Evolutionary conservation across 306 rosid species (phyloP), one percentile per base, ranked within the genome.

Genomic region (Quercus gilva): DNA sequence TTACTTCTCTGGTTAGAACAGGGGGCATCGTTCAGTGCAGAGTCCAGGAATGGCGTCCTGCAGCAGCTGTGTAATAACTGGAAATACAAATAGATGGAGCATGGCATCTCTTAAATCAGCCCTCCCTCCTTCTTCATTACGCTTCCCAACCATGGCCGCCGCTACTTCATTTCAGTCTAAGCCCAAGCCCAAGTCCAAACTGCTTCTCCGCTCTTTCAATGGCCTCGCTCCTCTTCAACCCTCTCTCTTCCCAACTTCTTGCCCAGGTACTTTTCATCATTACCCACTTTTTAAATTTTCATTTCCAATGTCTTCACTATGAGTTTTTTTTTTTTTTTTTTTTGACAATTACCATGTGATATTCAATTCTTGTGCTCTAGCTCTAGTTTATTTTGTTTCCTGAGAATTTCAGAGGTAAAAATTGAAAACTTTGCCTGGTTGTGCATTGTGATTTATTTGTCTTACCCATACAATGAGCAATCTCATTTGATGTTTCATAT

Each of bases 101-200:
- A 84, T 91, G 91, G 78, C 87, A 7, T 85, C 98, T 2, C 86
- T 95, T 33, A 90, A 85, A 12, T 87, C 92, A 33, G 82, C 96
- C 11, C 72, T 68, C 0, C 19, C 75, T 90, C 25, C 88, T 71
- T 4, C 88, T 80, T 60, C 72, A 4, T 12, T 80, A 23, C 83
- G 86, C 59, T 77, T 80, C 64, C 76, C 89, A 18, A 68, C 3
- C 15, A 1, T 43, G 23, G 58, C 83, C 21, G 74, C 81, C 10
- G 60, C 72, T 41, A 29, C 21, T 79, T 45, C 72, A 61, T 37
- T 74, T 64, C 37, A 89, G 78, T 74, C 84, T 86, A 83, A 86
- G 15, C 53, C 53, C 53, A 49, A 49, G 2, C 15, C 85, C 64
- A 89, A 84, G 76, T 74, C 84, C 86, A 83, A 86, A 43, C 56